Base-by-base conservation (phyloP, 257 asterid species). In the Solanum chaucha region DNA sequence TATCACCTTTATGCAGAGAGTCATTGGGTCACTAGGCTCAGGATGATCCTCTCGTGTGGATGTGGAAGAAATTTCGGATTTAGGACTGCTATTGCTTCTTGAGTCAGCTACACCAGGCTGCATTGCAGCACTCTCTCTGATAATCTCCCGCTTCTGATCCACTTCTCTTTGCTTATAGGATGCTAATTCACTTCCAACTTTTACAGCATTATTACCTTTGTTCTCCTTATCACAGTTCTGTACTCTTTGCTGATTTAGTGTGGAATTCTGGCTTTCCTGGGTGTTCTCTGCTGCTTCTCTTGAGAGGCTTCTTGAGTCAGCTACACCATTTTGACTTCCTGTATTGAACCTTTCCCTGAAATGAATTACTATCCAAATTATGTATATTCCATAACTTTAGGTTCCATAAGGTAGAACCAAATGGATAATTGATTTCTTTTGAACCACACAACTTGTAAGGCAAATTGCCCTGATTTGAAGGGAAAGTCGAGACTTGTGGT, bases 281-380 rank as follows among this genome's bases (percentile, higher is more conserved):
- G 61, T 82, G 48, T 85, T 88, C 41, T 89, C 87, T 26, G 38
- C 32, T 1, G 38, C 51, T 64, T 92, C 91, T 88, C 89, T 88
- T 48, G 59, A 80, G 24, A 70, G 86, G 71, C 87, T 73, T 75
- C 75, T 89, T 6, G 86, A 40, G 36, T 86, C 90, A 55, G 86
- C 35, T 28, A 85, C 84, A 82, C 82, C 77, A 41, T 86, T 87
- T 67, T 71, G 89, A 67, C 75, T 85, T 71, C 87, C 89, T 34
- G 90, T 22, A 48, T 87, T 86, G 85, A 87, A 89, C 87, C 87
- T 87, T 86, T 90, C 91, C 93, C 98, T 95, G 87, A 32, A 89
- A 86, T 8, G 32, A 40, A 44, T 87, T 2, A 32, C n/a, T 0
- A 28, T 26, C 24, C 2, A 32, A 48, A 19, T 81, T 28, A 17